These are phyloP conservation scores for Scheffersomyces coipomensis DNA, from an alignment of 805 yeast genomes.

Conservation along the genomic window DNA sequence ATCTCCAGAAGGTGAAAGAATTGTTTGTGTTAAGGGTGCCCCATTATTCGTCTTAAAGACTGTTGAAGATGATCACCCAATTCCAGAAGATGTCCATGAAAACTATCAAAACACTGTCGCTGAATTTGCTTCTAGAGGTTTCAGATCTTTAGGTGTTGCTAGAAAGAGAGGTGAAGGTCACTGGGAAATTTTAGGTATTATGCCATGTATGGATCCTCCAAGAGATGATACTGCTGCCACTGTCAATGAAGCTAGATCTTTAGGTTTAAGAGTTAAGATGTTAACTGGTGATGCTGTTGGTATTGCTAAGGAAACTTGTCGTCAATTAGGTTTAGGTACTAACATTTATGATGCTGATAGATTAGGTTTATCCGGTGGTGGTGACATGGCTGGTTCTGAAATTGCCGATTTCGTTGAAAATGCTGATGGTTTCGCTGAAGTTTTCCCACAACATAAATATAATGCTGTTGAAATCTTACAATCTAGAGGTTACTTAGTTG, in stretches of 20 bases:
- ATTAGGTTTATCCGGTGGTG: slow-evolving; percentile 91
- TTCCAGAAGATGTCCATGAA: slow-evolving; percentile 90
- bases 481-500: slow-evolving; percentile 94
- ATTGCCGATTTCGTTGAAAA: slow-evolving; percentile 96
- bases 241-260: slow-evolving; percentile 83
- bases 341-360: slow-evolving; percentile 96
- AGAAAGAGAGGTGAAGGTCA: slow-evolving; percentile 98
- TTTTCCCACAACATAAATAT: slow-evolving; percentile 97
- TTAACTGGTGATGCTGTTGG: slow-evolving; percentile 99
- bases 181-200: slow-evolving; percentile 96
- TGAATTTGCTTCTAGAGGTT: slow-evolving; percentile 97
- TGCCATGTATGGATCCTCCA: slow-evolving; percentile 99
- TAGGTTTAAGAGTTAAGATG: slow-evolving; percentile 96
- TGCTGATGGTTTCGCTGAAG: slow-evolving; percentile 98
- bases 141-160: slow-evolving; percentile 98
- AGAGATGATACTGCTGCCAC: slow-evolving; percentile 97
- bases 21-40: slow-evolving; percentile 96
- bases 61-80: slow-evolving; percentile 95
- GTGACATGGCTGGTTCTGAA: slow-evolving; percentile 96
- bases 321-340: slow-evolving; percentile 95
- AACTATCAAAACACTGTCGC: slow-evolving; percentile 96
- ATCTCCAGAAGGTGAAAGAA: slow-evolving; percentile 94
- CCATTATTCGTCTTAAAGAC: slow-evolving; percentile 95
- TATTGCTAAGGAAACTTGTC: slow-evolving; percentile 97
- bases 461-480: slow-evolving; percentile 94